Evolutionary conservation across 2,329 filamentous ascomycete species (phyloP), one percentile per base, ranked within the genome.

Genomic region (Hypocrella siamensis): DNA sequence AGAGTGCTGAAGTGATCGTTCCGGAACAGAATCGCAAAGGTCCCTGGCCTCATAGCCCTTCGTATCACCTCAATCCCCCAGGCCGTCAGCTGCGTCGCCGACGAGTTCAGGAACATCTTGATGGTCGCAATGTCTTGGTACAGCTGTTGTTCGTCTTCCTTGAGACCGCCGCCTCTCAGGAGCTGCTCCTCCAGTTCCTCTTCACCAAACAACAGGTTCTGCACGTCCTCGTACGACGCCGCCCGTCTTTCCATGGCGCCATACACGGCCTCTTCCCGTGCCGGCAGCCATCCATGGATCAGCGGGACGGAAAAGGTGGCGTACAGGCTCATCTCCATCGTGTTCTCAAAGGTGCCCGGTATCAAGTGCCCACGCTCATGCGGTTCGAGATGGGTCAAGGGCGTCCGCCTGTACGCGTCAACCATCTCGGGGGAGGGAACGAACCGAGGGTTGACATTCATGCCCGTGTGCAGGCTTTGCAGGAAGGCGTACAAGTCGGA

Each of bases 1-100:
- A 98, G 54, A 0, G 88, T 96, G 26, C 84, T 85, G 48, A 98
- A 98, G 51, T 98, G 90, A 47, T 98, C 88, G 45, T 98, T 98
- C 17, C 90, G 74, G 60, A 98, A 98, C 2, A 98, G 57, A 31
- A 98, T 96, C 1, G 83, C 83, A 38, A 94, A 72, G 2, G 79
- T 74, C 2, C 85, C 88, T 1, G 84, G 78, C 10, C 68, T 60
- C 35, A 94, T 66, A 5, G 69, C 75, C 31, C 72, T 70, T 1
- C 67, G 67, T 25, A 96, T 75, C 2, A 80, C 70, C 25, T 80
- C 69, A 3, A 98, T 64, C 0, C 90, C 90, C 52, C 78, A 79
- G 0, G 71, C 62, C 0, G 90, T 94, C 16, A 98, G 61, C 45
- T 98, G 90, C 0, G 90, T 96, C 0, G 84, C 78, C 38, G 83